Percentiles rank a stretch among this genome's conserved stretches.
Conservation (phyloP, 2,329 filamentous ascomycete genomes). For the Malbranchea zuffiana region DNA sequence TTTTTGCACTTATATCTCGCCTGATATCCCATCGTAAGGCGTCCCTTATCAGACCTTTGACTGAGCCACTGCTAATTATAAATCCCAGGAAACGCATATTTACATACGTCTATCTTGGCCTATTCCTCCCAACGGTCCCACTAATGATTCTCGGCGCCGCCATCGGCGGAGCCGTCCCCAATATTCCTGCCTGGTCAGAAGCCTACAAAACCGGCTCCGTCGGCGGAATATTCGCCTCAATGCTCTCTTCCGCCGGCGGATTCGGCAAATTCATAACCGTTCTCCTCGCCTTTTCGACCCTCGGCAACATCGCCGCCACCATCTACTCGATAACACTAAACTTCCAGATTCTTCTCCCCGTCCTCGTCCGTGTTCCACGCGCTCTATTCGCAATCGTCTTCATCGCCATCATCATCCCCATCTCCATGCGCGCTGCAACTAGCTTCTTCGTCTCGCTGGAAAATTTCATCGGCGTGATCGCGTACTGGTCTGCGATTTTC, state of each 20-base stretch:
- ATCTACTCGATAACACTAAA: conserved; percentile 57
- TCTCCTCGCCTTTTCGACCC: conserved; percentile 43
- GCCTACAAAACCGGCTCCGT: conserved; percentile 51
- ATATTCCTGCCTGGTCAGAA: conserved; percentile 41
- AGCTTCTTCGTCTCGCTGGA: conserved; percentile 45
- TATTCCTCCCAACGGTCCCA: conserved; percentile 44
- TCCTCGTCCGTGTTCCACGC: conserved; percentile 48
- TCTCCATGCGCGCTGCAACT: conserved; percentile 53
- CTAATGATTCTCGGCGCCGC: conserved; percentile 55
- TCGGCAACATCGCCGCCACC: conserved; percentile 55
- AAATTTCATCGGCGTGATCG: conserved; percentile 18
- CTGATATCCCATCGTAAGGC: conserved; percentile 12
- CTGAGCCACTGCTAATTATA: neutral
- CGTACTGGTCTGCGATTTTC: conserved; percentile 52
- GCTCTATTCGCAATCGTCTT: conserved; percentile 50
- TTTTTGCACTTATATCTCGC: conserved; percentile 16
- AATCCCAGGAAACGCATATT: conserved; percentile 13
- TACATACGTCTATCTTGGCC: conserved; percentile 31
- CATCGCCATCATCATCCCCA: conserved; percentile 53
- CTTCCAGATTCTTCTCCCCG: conserved; percentile 54
- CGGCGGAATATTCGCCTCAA: conserved; percentile 48
- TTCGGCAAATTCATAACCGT: conserved; percentile 60
- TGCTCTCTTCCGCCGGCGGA: conserved; percentile 33
- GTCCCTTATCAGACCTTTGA: neutral
- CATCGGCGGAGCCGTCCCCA: conserved; percentile 50